phyloP scores from a whole-genome alignment of 768 basidiomycete species.

The Mycena pura region DNA sequence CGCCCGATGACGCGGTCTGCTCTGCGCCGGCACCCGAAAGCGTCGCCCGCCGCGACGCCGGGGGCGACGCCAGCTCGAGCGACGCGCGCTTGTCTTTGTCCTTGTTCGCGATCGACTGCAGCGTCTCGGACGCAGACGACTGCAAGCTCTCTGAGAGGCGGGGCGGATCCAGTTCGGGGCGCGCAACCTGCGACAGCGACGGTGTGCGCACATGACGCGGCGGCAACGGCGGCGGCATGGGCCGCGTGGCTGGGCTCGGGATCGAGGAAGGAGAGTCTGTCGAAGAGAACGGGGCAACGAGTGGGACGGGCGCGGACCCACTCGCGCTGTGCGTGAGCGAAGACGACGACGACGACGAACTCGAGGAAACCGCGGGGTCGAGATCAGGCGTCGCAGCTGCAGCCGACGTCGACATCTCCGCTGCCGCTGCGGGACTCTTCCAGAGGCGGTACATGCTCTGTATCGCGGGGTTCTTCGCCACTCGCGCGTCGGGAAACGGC shows the following conservation, averaged over 20 bases:
- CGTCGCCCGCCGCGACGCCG: slow-evolving; percentile 22
- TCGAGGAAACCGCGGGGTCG: slow-evolving; percentile 14
- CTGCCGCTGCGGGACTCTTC: slow-evolving; percentile 60
- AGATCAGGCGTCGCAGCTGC: neutral
- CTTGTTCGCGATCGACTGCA: slow-evolving; percentile 62
- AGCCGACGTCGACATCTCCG: slow-evolving; percentile 8
- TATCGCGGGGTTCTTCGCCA: slow-evolving; percentile 63
- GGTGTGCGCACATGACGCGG: slow-evolving; percentile 46
- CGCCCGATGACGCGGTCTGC: neutral
- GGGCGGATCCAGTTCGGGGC: slow-evolving; percentile 34
- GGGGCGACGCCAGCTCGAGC: slow-evolving; percentile 30
- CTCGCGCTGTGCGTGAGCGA: slow-evolving; percentile 1
- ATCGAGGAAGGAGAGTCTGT: slow-evolving; percentile 5
- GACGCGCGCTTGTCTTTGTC: slow-evolving; percentile 45
- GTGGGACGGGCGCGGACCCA: slow-evolving; percentile 8
- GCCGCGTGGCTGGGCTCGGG: slow-evolving; percentile 12
- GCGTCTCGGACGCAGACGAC: slow-evolving; percentile 57
- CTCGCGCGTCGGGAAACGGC: slow-evolving; percentile 36
- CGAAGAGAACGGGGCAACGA: slow-evolving; percentile 15
- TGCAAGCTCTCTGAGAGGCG: slow-evolving; percentile 25
- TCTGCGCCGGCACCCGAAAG: neutral
- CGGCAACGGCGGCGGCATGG: slow-evolving; percentile 52
- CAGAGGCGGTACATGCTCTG: slow-evolving; percentile 78
- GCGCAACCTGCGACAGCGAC: slow-evolving; percentile 34
- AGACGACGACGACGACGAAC: slow-evolving; percentile 16